Percentiles rank a stretch among this genome's conserved stretches.
These are phyloP conservation scores for Silene latifolia DNA, from an alignment of 148 eudicot species.

Conservation along the genomic window DNA sequence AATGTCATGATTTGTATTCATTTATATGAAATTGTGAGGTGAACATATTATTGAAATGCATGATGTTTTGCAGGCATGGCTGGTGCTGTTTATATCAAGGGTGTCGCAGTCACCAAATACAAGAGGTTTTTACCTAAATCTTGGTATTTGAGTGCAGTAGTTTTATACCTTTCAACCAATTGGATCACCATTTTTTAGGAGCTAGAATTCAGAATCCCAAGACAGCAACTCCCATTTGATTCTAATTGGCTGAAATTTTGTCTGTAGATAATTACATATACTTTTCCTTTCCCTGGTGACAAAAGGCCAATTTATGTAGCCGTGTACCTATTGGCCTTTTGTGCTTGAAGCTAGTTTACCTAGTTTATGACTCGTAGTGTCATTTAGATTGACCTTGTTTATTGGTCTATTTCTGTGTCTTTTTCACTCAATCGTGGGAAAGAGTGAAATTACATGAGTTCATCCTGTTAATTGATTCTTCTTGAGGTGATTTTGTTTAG, in stretches of 20 bases:
- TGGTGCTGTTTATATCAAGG: slow-evolving; percentile 92
- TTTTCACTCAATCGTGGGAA: background rate
- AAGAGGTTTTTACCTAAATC: slow-evolving; percentile 48
- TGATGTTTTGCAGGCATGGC: slow-evolving; percentile 68
- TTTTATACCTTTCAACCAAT: background rate
- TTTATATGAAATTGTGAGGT: background rate
- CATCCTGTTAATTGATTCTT: background rate
- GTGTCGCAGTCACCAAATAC: slow-evolving; percentile 83
- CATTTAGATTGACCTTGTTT: slow-evolving; percentile 3
- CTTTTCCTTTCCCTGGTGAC: background rate
- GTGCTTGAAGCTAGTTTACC: background rate
- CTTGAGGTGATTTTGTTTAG: background rate
- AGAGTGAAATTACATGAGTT: background rate
- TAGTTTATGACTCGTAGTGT: background rate
- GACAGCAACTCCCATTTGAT: background rate
- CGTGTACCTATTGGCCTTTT: background rate
- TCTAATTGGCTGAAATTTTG: background rate
- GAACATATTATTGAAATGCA: background rate
- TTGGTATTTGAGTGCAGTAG: background rate
- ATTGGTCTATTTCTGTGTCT: background rate
- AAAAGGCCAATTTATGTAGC: background rate
- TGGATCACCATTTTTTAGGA: background rate
- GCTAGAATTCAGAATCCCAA: background rate
- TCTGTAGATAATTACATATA: slow-evolving; percentile 1
- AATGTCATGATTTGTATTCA: background rate